Percentiles rank a stretch among this genome's conserved stretches.
Evolutionary conservation across 257 asterid species (phyloP).

Genomic region (Jaltomata sinuosa): DNA sequence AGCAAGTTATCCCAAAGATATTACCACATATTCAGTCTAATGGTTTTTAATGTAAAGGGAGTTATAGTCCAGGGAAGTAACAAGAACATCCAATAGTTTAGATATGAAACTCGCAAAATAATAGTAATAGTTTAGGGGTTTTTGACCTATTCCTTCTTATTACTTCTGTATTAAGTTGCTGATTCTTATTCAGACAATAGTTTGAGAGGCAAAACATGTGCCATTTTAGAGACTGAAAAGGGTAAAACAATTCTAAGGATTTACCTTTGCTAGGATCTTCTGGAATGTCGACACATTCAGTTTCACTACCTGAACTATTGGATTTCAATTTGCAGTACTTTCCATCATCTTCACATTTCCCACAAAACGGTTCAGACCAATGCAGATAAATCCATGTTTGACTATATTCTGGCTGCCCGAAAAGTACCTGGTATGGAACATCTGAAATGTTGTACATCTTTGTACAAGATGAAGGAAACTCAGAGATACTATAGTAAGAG

Average conservation of each 20-base stretch:
- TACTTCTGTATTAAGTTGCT: background rate
- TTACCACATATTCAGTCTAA: background rate
- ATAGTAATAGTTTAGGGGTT: background rate
- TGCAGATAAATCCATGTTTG: constrained; percentile 6
- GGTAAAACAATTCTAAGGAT: background rate
- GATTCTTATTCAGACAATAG: background rate
- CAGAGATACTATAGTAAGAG: constrained; percentile 19
- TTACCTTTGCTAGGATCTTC: constrained; percentile 4
- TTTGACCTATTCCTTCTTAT: background rate
- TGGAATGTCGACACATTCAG: constrained; percentile 36
- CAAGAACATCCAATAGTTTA: no score
- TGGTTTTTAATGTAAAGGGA: background rate
- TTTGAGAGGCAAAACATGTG: background rate
- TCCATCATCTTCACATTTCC: constrained; percentile 41
- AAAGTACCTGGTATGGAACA: constrained; percentile 17
- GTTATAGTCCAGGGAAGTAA: background rate
- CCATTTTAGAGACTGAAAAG: background rate
- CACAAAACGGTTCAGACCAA: constrained; percentile 50
- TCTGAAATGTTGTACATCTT: constrained; percentile 49
- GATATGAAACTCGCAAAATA: background rate
- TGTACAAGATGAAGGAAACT: constrained; percentile 32
- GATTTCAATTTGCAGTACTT: constrained; percentile 37
- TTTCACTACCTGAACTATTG: constrained; percentile 20
- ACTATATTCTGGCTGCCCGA: constrained; percentile 4
- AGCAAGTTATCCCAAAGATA: background rate